Evolutionary conservation across 2,329 filamentous ascomycete species (phyloP).

Genomic region (Chrysoporthe cubensis): DNA sequence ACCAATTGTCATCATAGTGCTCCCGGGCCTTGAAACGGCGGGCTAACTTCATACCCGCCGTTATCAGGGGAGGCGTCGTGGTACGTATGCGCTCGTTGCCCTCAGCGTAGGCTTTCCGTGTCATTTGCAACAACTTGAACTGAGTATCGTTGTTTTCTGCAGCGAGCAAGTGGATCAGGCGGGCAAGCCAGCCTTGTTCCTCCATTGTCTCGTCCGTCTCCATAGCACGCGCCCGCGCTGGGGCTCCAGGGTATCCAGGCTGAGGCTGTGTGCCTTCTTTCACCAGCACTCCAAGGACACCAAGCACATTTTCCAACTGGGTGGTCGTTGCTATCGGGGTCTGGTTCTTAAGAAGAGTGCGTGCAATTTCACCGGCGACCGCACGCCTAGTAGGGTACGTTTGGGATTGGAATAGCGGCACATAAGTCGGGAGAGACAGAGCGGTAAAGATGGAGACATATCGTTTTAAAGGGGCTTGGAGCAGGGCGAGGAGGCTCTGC

Average conservation of each 20-base stretch:
- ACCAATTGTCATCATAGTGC: constrained; percentile 73
- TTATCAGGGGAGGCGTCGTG: constrained; percentile 91
- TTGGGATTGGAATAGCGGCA: constrained; percentile 87
- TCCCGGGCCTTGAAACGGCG: constrained; percentile 88
- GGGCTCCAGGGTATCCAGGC: constrained; percentile 82
- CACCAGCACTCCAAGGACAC: constrained; percentile 87
- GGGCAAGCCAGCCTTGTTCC: constrained; percentile 95
- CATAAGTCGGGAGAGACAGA: constrained; percentile 86
- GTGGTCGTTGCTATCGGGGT: constrained; percentile 77
- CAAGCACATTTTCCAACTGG: constrained; percentile 85
- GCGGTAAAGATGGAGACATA: constrained; percentile 98
- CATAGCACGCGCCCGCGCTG: constrained; percentile 68
- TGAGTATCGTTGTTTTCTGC: constrained; percentile 89
- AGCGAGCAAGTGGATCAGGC: constrained; percentile 86
- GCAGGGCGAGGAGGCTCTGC: constrained; percentile 82
- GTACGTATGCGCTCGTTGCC: constrained; percentile 96
- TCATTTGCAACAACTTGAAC: constrained; percentile 88
- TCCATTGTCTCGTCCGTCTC: constrained; percentile 98
- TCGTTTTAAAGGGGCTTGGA: constrained; percentile 87
- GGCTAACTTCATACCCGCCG: constrained; percentile 85
- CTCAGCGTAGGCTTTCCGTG: constrained; percentile 83
- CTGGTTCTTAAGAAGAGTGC: constrained; percentile 79
- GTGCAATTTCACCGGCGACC: constrained; percentile 85
- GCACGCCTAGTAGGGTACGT: constrained; percentile 90
- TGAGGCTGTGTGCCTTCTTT: constrained; percentile 87